Percentiles rank a stretch among this genome's conserved stretches.
These are phyloP conservation scores for Paramecium sonneborni DNA, from an alignment of 73 alveolate genomes.

Conservation along the genomic window DNA sequence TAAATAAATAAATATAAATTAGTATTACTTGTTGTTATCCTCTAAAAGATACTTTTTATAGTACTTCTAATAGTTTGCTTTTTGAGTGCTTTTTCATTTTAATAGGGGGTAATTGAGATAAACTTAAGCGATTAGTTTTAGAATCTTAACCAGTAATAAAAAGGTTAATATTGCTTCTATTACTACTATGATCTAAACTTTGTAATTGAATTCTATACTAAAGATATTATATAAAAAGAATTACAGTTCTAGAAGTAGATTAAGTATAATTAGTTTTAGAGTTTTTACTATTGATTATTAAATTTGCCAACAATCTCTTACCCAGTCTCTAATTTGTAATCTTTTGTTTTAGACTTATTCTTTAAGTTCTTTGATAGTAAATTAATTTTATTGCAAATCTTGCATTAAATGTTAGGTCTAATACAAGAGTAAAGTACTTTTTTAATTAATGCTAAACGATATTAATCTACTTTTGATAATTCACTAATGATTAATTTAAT, in stretches of 20 bases:
- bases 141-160: neutral
- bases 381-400: neutral
- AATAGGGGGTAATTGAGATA: constrained; percentile 45
- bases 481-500: neutral
- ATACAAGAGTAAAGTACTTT: neutral
- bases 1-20: neutral
- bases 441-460: neutral
- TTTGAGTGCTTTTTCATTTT: neutral
- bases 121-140: neutral
- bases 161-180: neutral
- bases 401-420: neutral
- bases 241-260: constrained; percentile 27
- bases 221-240: no score
- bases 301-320: constrained; percentile 4
- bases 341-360: neutral
- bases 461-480: constrained; percentile 31
- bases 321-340: constrained; percentile 26
- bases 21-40: neutral
- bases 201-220: neutral
- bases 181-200: neutral
- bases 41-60: neutral
- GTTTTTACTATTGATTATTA: neutral
- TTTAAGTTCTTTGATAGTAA: constrained; percentile 7
- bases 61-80: neutral
- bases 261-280: neutral